A percentile compares a stretch with the other conserved stretches of the same genome.
These are phyloP conservation scores for Backusella morwellensis DNA, from an alignment of 192 early-diverging fungal species.

Conservation along the genomic window DNA sequence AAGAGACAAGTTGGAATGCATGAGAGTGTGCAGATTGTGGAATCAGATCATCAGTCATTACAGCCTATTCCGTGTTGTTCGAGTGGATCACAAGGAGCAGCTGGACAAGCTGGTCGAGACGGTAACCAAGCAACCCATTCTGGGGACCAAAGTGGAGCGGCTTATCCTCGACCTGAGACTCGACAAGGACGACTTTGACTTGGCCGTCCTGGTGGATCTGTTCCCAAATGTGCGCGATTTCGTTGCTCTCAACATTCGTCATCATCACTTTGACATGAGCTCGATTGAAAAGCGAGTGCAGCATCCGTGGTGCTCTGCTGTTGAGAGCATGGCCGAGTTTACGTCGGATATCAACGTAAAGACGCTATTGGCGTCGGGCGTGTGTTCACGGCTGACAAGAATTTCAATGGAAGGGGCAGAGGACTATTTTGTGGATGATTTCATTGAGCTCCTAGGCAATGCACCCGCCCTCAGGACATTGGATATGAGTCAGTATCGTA, in stretches of 20 bases:
- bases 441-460: neutral
- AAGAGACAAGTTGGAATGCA: neutral
- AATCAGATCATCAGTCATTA: neutral
- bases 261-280: neutral
- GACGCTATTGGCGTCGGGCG: neutral
- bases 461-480: neutral
- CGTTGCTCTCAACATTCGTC: neutral
- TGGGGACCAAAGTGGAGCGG: neutral
- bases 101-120: neutral
- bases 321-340: neutral
- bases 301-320: neutral
- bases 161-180: neutral
- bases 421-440: neutral
- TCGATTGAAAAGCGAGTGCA: neutral
- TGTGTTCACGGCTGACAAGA: neutral
- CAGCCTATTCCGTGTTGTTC: neutral
- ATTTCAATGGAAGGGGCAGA: neutral
- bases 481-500: neutral
- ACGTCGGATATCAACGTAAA: neutral
- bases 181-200: neutral
- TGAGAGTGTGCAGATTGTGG: neutral
- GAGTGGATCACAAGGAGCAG: neutral
- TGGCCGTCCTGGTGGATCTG: neutral
- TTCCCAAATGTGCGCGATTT: neutral
- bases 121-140: neutral